phyloP scores from a whole-genome alignment of 2,329 filamentous ascomycete genomes.

The Cladosporium halotolerans region DNA sequence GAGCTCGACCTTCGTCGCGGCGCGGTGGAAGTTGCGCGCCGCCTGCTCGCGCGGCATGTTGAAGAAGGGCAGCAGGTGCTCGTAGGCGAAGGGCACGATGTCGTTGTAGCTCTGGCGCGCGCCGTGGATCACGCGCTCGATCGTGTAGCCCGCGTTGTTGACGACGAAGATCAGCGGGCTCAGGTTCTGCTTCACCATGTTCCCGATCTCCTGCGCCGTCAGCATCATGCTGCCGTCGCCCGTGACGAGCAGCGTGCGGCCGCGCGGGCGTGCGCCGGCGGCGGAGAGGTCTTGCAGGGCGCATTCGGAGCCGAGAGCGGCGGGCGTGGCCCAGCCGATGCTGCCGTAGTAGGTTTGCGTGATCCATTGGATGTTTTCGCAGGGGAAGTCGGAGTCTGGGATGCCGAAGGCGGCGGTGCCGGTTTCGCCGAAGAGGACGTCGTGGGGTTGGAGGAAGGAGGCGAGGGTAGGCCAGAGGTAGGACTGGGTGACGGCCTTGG shows the following conservation, averaged over 20 bases:
- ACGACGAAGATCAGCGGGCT: constrained; percentile 37
- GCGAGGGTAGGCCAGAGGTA: constrained; percentile 35
- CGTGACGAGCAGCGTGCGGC: constrained; percentile 58
- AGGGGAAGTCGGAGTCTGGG: constrained; percentile 24
- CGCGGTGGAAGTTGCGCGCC: constrained; percentile 30
- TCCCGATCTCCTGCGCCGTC: constrained; percentile 60
- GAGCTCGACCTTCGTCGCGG: constrained; percentile 34
- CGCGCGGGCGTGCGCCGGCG: constrained; percentile 26
- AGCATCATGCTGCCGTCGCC: constrained; percentile 61
- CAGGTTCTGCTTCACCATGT: constrained; percentile 47
- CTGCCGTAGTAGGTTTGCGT: constrained; percentile 40
- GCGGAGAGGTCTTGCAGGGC: constrained; percentile 46
- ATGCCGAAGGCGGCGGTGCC: constrained; percentile 37
- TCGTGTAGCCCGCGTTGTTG: constrained; percentile 44
- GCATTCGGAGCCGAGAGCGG: constrained; percentile 36
- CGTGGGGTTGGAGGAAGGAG: constrained; percentile 32
- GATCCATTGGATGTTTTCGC: constrained; percentile 23
- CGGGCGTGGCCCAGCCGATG: constrained; percentile 39
- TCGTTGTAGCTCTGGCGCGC: constrained; percentile 49
- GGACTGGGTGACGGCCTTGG: constrained; percentile 36
- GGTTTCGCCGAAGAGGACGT: constrained; percentile 38
- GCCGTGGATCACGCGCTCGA: constrained; percentile 44
- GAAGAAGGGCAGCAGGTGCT: constrained; percentile 37
- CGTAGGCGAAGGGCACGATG: constrained; percentile 34
- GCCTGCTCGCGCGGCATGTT: constrained; percentile 27